Conservation (phyloP, 148 eudicot genomes). For the Rhododendron vialii region DNA sequence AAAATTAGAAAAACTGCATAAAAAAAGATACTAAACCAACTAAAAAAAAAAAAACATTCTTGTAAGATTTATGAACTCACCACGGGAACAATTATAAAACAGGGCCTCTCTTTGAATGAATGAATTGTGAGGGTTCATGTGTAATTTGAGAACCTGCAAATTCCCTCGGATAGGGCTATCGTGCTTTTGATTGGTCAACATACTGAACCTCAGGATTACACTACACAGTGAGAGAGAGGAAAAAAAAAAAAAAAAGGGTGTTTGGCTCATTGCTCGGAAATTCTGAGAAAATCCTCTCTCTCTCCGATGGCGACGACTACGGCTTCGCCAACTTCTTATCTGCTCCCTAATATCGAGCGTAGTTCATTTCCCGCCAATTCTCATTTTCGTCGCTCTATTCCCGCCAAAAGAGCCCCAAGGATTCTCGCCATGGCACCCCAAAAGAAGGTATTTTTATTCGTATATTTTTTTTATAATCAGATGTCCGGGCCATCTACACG, state of each 20-base stretch:
- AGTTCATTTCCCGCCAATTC: slow-evolving; percentile 11
- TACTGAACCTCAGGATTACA: background rate
- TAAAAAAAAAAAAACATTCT: too few relatives aligned
- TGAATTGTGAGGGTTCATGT: background rate
- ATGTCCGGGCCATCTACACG: too few relatives aligned
- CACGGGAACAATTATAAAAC: too few relatives aligned
- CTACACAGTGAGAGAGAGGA: background rate
- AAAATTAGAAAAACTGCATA: too few relatives aligned
- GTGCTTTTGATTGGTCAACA: slow-evolving; percentile 11
- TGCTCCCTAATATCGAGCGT: background rate
- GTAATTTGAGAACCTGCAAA: background rate
- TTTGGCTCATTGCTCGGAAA: background rate
- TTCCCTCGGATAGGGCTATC: slow-evolving; percentile 11
- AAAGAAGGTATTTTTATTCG: slow-evolving; percentile 51
- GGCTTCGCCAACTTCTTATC: slow-evolving; percentile 12
- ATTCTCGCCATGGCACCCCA: slow-evolving; percentile 80
- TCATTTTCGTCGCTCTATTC: slow-evolving; percentile 17
- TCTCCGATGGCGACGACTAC: slow-evolving; percentile 10
- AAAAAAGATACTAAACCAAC: too few relatives aligned
- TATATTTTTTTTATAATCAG: too few relatives aligned
- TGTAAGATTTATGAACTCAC: background rate
- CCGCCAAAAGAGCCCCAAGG: slow-evolving; percentile 30
- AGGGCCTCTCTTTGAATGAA: background rate
- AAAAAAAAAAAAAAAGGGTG: background rate
- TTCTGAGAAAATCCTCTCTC: background rate